phyloP scores from a whole-genome alignment of 2,329 filamentous ascomycete genomes.

The Fusarium sp. region DNA sequence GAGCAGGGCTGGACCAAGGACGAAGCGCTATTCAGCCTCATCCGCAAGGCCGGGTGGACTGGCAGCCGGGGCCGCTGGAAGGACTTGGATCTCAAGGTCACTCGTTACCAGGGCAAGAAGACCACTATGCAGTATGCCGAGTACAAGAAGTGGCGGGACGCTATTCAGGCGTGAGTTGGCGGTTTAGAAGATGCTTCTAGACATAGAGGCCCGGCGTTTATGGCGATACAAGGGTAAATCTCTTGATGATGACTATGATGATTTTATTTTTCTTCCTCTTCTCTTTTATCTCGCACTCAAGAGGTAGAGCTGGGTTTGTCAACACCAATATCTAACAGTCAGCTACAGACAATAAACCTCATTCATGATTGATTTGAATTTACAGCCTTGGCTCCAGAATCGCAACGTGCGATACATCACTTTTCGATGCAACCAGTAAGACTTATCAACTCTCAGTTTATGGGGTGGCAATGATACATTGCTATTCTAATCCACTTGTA shows the following conservation, averaged over 20 bases:
- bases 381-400: constrained; percentile 22
- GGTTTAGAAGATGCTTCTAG: constrained; percentile 41
- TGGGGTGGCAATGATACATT: neutral
- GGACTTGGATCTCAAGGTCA: constrained; percentile 80
- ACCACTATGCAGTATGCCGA: constrained; percentile 75
- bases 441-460: neutral
- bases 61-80: constrained; percentile 84
- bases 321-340: constrained; percentile 19
- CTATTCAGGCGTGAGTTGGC: constrained; percentile 60
- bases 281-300: constrained; percentile 23
- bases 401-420: neutral
- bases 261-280: constrained; percentile 11
- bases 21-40: constrained; percentile 87
- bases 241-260: constrained; percentile 7
- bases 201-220: constrained; percentile 45
- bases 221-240: constrained; percentile 18
- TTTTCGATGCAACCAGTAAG: neutral
- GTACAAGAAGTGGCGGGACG: constrained; percentile 83
- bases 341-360: constrained; percentile 31
- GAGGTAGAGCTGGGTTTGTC: constrained; percentile 33
- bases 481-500: neutral
- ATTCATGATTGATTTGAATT: constrained; percentile 23
- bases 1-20: constrained; percentile 98
- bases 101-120: constrained; percentile 89
- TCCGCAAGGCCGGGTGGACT: constrained; percentile 94